phyloP scores from a whole-genome alignment of 768 basidiomycete genomes.

The Psilocybe azurescens region DNA sequence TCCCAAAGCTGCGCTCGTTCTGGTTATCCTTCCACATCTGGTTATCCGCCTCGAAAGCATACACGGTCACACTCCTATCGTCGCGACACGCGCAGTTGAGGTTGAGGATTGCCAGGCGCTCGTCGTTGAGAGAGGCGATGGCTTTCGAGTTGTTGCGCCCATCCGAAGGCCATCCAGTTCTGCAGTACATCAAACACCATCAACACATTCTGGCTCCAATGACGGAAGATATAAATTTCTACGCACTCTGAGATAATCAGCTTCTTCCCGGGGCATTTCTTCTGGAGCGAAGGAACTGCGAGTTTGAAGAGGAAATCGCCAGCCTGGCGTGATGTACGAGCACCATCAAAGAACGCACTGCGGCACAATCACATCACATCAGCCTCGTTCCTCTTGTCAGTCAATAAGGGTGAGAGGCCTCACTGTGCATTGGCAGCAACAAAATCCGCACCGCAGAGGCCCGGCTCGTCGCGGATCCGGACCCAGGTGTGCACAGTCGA shows the following conservation, averaged over 20 bases:
- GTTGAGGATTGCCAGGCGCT: conserved; percentile 35
- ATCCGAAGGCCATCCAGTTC: conserved; percentile 45
- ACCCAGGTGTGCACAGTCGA: conserved; percentile 46
- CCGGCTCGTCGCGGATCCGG: conserved; percentile 34
- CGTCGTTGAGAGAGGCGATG: conserved; percentile 34
- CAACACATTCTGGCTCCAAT: not conserved
- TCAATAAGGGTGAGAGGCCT: conserved; percentile 5
- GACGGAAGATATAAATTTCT: not conserved
- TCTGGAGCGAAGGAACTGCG: conserved; percentile 36
- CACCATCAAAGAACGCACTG: conserved; percentile 43
- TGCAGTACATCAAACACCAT: conserved; percentile 8
- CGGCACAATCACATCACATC: not conserved
- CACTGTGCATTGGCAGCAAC: conserved; percentile 47
- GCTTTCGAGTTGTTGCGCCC: conserved; percentile 33
- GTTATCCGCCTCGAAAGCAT: conserved; percentile 45
- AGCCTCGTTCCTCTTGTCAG: not conserved
- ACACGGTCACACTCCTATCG: conserved; percentile 36
- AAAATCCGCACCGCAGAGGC: conserved; percentile 40
- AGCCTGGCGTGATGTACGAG: conserved; percentile 30
- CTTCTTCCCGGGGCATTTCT: conserved; percentile 39
- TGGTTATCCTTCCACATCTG: conserved; percentile 42
- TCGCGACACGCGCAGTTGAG: conserved; percentile 40
- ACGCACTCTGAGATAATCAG: conserved; percentile 41
- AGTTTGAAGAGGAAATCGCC: conserved; percentile 42
- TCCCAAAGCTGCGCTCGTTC: conserved; percentile 44